A percentile compares a stretch with the other conserved stretches of the same genome.
Evolutionary conservation across 139 green algal genomes (phyloP).

Genomic region (Prasinococcaceae sp.): DNA sequence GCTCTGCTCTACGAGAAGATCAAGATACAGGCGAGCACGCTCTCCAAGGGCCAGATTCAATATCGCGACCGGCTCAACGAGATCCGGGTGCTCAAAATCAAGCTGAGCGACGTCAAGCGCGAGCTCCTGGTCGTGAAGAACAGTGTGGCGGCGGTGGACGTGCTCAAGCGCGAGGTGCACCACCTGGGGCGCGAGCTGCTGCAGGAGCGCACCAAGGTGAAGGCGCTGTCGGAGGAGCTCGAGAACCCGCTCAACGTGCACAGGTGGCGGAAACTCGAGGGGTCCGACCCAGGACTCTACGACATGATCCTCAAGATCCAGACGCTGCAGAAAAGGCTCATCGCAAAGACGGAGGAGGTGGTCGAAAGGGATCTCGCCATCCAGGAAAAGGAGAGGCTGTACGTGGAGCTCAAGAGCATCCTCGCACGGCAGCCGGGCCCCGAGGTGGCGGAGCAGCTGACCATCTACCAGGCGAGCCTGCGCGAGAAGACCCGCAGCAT

Average conservation of each 20-base stretch:
- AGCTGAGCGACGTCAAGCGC: slow-evolving; percentile 58
- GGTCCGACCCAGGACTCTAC: slow-evolving; percentile 68
- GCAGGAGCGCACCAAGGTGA: slow-evolving; percentile 53
- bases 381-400: slow-evolving; percentile 81
- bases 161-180: slow-evolving; percentile 80
- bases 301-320: slow-evolving; percentile 94
- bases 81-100: slow-evolving; percentile 76
- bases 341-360: slow-evolving; percentile 77
- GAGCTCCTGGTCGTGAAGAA: slow-evolving; percentile 67
- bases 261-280: slow-evolving; percentile 72
- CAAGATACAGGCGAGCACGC: slow-evolving; percentile 72
- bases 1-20: slow-evolving; percentile 89
- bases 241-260: slow-evolving; percentile 92
- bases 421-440: slow-evolving; percentile 53
- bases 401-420: slow-evolving; percentile 81
- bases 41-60: slow-evolving; percentile 62
- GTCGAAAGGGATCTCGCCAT: slow-evolving; percentile 77
- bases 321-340: slow-evolving; percentile 78
- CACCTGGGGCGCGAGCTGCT: slow-evolving; percentile 64
- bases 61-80: slow-evolving; percentile 79
- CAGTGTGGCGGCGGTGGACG: slow-evolving; percentile 60
- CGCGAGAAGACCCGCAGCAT: slow-evolving; percentile 85
- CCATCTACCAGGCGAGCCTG: slow-evolving; percentile 62
- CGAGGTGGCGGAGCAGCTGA: slow-evolving; percentile 72
- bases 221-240: slow-evolving; percentile 77